Evolutionary conservation across 192 early-diverging fungal species (phyloP), one percentile per base, ranked within the genome.

Genomic region (Coemansia sp.): DNA sequence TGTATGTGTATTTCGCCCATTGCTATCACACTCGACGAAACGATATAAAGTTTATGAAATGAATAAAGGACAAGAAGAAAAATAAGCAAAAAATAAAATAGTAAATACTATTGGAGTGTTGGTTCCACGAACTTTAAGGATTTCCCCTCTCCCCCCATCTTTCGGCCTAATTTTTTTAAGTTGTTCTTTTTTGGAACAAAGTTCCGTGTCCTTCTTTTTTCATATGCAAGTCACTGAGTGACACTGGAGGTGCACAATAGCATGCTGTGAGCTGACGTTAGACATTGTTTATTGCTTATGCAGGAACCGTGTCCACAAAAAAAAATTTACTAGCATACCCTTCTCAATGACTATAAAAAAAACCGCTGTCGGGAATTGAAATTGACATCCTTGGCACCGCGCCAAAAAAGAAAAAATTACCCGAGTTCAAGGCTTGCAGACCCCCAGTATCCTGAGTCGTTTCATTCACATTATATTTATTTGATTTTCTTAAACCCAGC

Each of bases 1-100:
- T 69, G 64, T 31, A 79, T 68, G 22, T 66, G 36, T 31, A 83
- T 83, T 62, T 83, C 81, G 44, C 75, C 43, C 80, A 77, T 82
- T 15, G n/a, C 20, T 53, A 1, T 3, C 47, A 18, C 5, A 3
- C 8, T 6, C 47, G n/a, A 50, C 20, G 47, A 20, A 50, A 36
- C 34, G 34, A 3, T 36, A 15, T 13, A 10, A 43, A 43, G 11
- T 43, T 15, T 11, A 43, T 43, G 41, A 43, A 9, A 29, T 1
- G n/a, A 27, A 27, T 3, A 52, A 10, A 22, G 5, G 22, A 36
- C 1, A 1, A 36, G 7, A 36, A 36, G 11, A 43, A 3, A 43
- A 15, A 43, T 9, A 43, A 43, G 11, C 13, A n/a, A 24, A 52
- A 55, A 12, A 29, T 12, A 55, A 16, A 34, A 33, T 6, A 16